Evolutionary conservation across 106 monocot genomes (phyloP).

Genomic region (Vanilla planifolia): DNA sequence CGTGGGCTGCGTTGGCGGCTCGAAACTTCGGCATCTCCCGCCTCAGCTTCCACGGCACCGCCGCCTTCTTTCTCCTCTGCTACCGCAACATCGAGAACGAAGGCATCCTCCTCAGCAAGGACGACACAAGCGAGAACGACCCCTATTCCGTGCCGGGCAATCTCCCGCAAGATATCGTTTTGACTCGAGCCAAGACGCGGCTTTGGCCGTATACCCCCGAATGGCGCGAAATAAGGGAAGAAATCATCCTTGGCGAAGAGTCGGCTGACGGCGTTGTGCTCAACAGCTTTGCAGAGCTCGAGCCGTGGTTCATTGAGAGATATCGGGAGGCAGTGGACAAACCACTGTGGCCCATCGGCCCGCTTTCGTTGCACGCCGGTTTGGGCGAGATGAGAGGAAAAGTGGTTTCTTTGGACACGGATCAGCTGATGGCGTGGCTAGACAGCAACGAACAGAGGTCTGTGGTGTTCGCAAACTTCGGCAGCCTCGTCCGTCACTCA

Average conservation of each 20-base stretch:
- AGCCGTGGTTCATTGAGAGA: conserved; percentile 2
- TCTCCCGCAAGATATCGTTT: conserved; percentile 29
- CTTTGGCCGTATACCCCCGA: not conserved
- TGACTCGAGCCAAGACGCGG: conserved; percentile 19
- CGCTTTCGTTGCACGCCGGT: not conserved
- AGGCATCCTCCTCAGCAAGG: too few relatives aligned
- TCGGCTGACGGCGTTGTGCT: conserved; percentile 12
- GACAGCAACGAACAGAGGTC: not conserved
- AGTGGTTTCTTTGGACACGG: not conserved
- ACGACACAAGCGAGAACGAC: conserved; percentile 12
- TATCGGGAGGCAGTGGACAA: conserved; percentile 10
- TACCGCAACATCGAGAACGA: too few relatives aligned
- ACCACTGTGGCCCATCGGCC: conserved; percentile 9
- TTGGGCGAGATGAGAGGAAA: too few relatives aligned
- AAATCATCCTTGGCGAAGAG: conserved; percentile 1
- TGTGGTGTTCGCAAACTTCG: not conserved
- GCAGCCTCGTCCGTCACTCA: not conserved
- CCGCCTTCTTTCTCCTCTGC: conserved; percentile 23
- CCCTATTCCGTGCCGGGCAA: conserved; percentile 28
- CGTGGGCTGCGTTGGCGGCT: conserved; percentile 25
- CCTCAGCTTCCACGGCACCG: conserved; percentile 22
- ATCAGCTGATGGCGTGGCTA: not conserved
- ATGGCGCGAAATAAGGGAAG: not conserved
- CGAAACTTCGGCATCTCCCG: conserved; percentile 18
- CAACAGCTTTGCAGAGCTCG: conserved; percentile 25